Evolutionary conservation across 495 filamentous ascomycete genomes (phyloP), one percentile per base, ranked within the genome.

Genomic region (Xylaria sp.): DNA sequence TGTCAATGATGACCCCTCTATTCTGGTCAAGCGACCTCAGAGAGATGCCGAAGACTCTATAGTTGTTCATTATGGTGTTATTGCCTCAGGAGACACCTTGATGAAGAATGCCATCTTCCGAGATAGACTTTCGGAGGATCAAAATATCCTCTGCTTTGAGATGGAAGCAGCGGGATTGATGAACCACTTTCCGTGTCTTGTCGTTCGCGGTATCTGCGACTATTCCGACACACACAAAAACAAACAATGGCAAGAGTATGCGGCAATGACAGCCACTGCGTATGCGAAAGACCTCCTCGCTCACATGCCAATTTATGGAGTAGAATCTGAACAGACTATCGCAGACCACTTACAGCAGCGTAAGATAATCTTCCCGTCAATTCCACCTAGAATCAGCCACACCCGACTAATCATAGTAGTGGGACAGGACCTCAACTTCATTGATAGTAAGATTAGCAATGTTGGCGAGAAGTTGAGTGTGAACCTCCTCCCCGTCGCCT

Each of bases 131-230:
- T 37, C 50, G 14, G 35, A 2, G 6, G 67, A 70, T 6, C 33
- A 57, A 1, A 1, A 58, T 31, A 64, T 68, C 21, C 17, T 75
- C 0, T 78, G 76, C 44, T 55, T 75, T 35, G 76, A 9, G n/a
- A n/a, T n/a, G n/a, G n/a, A n/a, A n/a, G n/a, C n/a, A n/a, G n/a
- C n/a, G n/a, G n/a, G n/a, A n/a, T 15, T 78, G 15, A 73, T 76
- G 74, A 69, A 78, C 12, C 26, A 72, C 24, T 74, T 78, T 48
- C 76, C 74, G 11, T 75, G 71, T n/a, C 26, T 75, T 1, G 76
- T 82, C 5, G 80, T 85, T 62, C 74, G 80, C 14, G 83, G 83
- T 1, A 82, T 85, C 43, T 81, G 79, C 62, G 79, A 86, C 68
- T 85, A 84, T 72, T 71, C 73, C 0, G 80, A 84, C 68, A 72